phyloP scores from a whole-genome alignment of 1,139 yeast species.

The Yamadazyma sp. region DNA sequence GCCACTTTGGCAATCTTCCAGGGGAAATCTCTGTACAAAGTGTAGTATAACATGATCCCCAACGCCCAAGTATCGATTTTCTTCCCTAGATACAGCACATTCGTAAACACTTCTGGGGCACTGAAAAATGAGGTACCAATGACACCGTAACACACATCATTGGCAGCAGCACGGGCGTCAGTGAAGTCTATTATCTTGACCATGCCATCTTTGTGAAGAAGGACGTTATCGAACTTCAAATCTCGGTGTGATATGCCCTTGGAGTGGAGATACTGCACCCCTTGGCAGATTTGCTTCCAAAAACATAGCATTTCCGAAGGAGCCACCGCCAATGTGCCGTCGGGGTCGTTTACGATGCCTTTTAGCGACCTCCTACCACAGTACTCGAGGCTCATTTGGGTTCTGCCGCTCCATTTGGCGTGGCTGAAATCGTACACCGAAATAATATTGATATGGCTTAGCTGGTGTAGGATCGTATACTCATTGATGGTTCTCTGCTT shows the following conservation, averaged over 20 bases:
- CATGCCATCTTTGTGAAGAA: constrained; percentile 24
- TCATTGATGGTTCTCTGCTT: constrained; percentile 37
- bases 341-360: constrained; percentile 13
- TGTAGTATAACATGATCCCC: constrained; percentile 41
- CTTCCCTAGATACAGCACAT: constrained; percentile 39
- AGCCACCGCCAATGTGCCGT: constrained; percentile 1
- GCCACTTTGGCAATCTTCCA: constrained; percentile 28
- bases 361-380: constrained; percentile 31
- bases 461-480: constrained; percentile 24
- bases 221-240: constrained; percentile 40
- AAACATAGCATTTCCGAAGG: constrained; percentile 27
- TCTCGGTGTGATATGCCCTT: constrained; percentile 40
- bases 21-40: constrained; percentile 28
- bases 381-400: constrained; percentile 29
- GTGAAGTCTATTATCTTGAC: constrained; percentile 42
- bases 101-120: constrained; percentile 48
- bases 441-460: constrained; percentile 39
- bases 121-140: constrained; percentile 48
- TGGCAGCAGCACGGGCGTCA: constrained; percentile 15
- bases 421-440: constrained; percentile 25
- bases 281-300: constrained; percentile 35
- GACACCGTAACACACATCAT: constrained; percentile 34
- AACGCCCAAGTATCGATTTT: constrained; percentile 52
- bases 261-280: constrained; percentile 33
- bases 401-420: constrained; percentile 19